Evolutionary conservation across 106 monocot species (phyloP).

Genomic region (Amphibolis antarctica): DNA sequence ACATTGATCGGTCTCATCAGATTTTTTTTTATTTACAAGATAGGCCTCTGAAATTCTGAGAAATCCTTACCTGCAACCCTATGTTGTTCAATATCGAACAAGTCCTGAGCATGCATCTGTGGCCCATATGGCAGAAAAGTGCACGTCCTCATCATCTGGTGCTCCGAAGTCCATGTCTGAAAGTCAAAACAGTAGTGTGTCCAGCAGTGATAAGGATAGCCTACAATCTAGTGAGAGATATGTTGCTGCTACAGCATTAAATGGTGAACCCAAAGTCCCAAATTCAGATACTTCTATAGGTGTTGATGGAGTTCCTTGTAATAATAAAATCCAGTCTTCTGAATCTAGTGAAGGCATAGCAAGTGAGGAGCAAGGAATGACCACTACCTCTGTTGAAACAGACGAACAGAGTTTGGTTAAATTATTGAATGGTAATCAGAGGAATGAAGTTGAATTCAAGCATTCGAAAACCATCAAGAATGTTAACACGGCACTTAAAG

Average conservation of each 20-base stretch:
- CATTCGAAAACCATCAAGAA: conserved; percentile 45
- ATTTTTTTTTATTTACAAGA: conserved; percentile 3
- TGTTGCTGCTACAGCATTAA: conserved; percentile 5
- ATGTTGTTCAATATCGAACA: conserved; percentile 54
- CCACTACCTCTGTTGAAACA: conserved; percentile 7
- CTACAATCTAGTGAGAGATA: conserved; percentile 38
- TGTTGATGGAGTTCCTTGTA: conserved; percentile 17
- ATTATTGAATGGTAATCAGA: conserved; percentile 16
- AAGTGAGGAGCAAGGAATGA: conserved; percentile 5
- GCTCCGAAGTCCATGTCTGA: conserved; percentile 46
- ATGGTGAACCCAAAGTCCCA: conserved; percentile 15
- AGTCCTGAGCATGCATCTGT: conserved; percentile 28
- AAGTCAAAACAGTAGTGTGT: conserved; percentile 76
- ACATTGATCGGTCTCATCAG: no score
- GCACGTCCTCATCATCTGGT: conserved; percentile 14
- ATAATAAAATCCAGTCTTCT: no score
- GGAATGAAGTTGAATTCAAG: conserved; percentile 24
- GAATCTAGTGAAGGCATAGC: no score
- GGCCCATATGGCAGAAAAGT: conserved; percentile 26
- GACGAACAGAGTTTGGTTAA: conserved; percentile 27
- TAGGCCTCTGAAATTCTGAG: conserved; percentile 85
- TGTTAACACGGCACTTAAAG: conserved; percentile 36
- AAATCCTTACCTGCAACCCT: conserved; percentile 61
- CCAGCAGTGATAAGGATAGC: conserved; percentile 69
- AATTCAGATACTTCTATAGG: conserved; percentile 22